A percentile compares a stretch with the other conserved stretches of the same genome.
phyloP scores from a whole-genome alignment of 108 stramenopile species.

The Pseudonitzschia multistriata region DNA sequence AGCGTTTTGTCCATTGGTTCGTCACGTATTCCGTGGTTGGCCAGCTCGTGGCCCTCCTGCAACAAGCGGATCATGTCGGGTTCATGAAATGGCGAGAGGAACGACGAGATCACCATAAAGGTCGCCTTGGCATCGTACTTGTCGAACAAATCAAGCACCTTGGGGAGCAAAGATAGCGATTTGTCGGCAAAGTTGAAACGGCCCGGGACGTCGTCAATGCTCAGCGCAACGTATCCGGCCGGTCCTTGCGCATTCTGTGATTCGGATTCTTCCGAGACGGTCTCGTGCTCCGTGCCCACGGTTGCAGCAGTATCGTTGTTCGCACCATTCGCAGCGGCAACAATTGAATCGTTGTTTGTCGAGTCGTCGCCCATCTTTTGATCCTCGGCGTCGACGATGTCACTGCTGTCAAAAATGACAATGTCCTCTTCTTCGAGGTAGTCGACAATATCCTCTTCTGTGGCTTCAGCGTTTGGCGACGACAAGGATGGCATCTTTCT shows the following conservation, averaged over 20 bases:
- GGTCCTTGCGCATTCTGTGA: not conserved
- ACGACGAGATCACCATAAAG: conserved; percentile 29
- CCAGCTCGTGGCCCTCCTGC: conserved; percentile 33
- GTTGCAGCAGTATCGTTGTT: too few species aligned
- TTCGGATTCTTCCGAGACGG: too few species aligned
- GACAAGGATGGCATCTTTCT: too few species aligned
- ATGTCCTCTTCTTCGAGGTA: too few species aligned
- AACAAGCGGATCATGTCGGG: conserved; percentile 22
- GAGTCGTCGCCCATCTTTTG: too few species aligned
- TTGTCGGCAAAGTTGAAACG: not conserved
- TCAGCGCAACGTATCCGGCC: conserved; percentile 8
- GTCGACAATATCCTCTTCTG: too few species aligned
- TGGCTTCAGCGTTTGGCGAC: too few species aligned
- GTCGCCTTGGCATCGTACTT: conserved; percentile 30
- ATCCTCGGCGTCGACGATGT: too few species aligned
- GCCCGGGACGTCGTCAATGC: conserved; percentile 13
- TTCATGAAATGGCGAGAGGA: not conserved
- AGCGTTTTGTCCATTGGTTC: conserved; percentile 3
- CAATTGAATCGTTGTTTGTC: too few species aligned
- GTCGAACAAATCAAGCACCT: not conserved
- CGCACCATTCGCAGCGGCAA: too few species aligned
- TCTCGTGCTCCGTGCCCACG: too few species aligned
- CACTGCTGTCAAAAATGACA: too few species aligned
- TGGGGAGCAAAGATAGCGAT: not conserved
- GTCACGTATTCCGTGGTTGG: conserved; percentile 29